A percentile compares a stretch with the other conserved stretches of the same genome.
These are phyloP conservation scores for Colletotrichum tabaci DNA, from an alignment of 2,329 filamentous ascomycete species.

Conservation along the genomic window DNA sequence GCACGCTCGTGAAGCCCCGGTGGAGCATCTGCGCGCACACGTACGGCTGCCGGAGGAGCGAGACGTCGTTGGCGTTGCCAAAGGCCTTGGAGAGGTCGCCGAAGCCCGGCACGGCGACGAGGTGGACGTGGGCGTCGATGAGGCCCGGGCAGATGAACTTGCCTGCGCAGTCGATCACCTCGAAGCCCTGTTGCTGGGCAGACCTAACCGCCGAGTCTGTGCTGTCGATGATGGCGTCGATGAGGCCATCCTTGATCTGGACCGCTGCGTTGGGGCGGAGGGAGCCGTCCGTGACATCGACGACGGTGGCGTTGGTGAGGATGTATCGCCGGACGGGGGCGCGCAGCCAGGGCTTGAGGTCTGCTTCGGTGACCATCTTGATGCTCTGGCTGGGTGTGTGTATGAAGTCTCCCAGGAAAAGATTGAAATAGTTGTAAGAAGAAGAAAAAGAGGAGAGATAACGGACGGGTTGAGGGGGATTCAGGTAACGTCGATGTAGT, in stretches of 20 bases:
- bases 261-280: constrained; percentile 51
- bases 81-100: constrained; percentile 47
- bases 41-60: constrained; percentile 64
- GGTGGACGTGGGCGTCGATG: constrained; percentile 50
- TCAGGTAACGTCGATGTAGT: not conserved
- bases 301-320: constrained; percentile 60
- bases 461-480: not conserved
- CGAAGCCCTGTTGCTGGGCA: constrained; percentile 45
- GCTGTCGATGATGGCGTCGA: constrained; percentile 47
- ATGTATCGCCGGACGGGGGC: constrained; percentile 50
- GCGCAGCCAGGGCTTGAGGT: constrained; percentile 54
- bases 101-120: constrained; percentile 50
- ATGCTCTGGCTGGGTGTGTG: too few species aligned
- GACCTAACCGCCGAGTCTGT: not conserved
- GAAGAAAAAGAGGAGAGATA: not conserved
- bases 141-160: constrained; percentile 49
- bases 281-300: constrained; percentile 56
- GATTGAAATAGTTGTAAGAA: not conserved
- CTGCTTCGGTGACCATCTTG: constrained; percentile 46
- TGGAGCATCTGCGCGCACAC: constrained; percentile 65
- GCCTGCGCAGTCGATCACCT: constrained; percentile 46
- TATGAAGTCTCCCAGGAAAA: too few species aligned
- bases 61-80: constrained; percentile 53
- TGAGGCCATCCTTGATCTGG: constrained; percentile 53
- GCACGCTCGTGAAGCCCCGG: constrained; percentile 72